Base-by-base conservation (phyloP, 2,329 filamentous ascomycete species). In the Trichoderma sp. region DNA sequence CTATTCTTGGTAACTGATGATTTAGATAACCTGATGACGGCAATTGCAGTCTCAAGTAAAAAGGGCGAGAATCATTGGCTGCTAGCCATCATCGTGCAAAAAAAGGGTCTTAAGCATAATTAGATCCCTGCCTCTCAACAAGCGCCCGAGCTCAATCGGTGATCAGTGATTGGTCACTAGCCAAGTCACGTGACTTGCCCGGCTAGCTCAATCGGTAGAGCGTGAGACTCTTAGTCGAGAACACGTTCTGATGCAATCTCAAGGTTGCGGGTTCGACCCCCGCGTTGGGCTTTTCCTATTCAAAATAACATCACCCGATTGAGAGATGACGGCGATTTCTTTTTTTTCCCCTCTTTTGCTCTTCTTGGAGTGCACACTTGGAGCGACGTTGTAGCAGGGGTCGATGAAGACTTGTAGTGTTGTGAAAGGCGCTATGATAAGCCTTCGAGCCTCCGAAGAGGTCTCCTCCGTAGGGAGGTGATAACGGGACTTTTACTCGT, bases 201-300 rank as follows among this genome's bases (percentile, higher is more conserved):
- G 74, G 75, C 75, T 77, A 77, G 75, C 75, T 77, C 75, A 76
- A 76, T 76, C 74, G 75, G 75, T 88, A 89, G 86, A 89, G 85
- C 86, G 85, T 88, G 82, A 87, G 86, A 88, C 86, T 88, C 86
- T 85, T 84, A 61, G 12, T 9, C 83, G 68, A 70, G 69, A 58
- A 64, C 65, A 64, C 64, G 65, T 56, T 66, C 61, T 66, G 55
- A 64, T 63, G 57, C 19, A 34, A 83, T 82, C 81, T 83, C 79
- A 82, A 83, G 81, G 80, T 78, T 83, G 81, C 78, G 80, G 80
- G 83, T 85, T 83, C 81, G 80, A 82, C 76, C 76, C 75, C 75
- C 76, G 74, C 76, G 75, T 77, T 72, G 76, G 76, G 74, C 76
- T 77, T 56, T 77, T 77, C 75, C 76, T 77, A 76, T 75, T 2